phyloP scores from a whole-genome alignment of 2,329 filamentous ascomycete species.

The Hysterium pulicare region DNA sequence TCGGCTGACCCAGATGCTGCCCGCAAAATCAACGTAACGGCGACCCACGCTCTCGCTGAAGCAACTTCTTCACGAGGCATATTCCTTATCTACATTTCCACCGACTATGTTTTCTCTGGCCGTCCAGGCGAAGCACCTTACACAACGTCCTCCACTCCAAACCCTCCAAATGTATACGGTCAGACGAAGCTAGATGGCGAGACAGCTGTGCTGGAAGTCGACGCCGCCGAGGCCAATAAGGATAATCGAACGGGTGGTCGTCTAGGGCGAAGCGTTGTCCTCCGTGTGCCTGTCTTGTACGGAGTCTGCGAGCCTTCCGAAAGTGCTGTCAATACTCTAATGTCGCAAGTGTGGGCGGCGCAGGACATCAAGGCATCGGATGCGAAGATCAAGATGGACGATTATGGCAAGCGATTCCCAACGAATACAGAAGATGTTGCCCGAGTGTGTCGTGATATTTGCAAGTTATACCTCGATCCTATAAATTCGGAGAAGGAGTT shows the following conservation, averaged over 20 bases:
- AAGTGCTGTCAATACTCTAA: slow-evolving; percentile 77
- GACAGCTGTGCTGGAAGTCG: slow-evolving; percentile 60
- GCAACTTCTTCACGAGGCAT: slow-evolving; percentile 61
- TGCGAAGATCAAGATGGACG: slow-evolving; percentile 71
- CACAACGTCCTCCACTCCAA: slow-evolving; percentile 58
- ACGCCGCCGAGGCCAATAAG: slow-evolving; percentile 19
- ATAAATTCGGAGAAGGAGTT: slow-evolving; percentile 47
- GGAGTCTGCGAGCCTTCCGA: slow-evolving; percentile 67
- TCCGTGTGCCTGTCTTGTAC: slow-evolving; percentile 82
- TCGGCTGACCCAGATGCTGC: slow-evolving; percentile 75
- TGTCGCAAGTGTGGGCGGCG: slow-evolving; percentile 72
- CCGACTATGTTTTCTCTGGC: slow-evolving; percentile 77
- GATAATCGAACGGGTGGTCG: slow-evolving; percentile 31
- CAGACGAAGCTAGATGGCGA: slow-evolving; percentile 71
- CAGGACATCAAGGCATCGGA: slow-evolving; percentile 54
- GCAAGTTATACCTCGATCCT: slow-evolving; percentile 57
- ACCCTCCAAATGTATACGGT: slow-evolving; percentile 76
- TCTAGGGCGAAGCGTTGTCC: slow-evolving; percentile 60
- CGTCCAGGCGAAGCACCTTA: slow-evolving; percentile 80
- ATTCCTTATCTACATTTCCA: slow-evolving; percentile 74
- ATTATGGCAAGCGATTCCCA: slow-evolving; percentile 80
- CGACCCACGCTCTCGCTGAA: slow-evolving; percentile 63
- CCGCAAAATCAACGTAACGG: slow-evolving; percentile 68
- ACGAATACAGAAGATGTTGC: slow-evolving; percentile 87
- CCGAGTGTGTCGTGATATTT: slow-evolving; percentile 72